These are phyloP conservation scores for Sporisorium sorghi DNA, from an alignment of 1,284 basidiomycete genomes.

Conservation along the genomic window DNA sequence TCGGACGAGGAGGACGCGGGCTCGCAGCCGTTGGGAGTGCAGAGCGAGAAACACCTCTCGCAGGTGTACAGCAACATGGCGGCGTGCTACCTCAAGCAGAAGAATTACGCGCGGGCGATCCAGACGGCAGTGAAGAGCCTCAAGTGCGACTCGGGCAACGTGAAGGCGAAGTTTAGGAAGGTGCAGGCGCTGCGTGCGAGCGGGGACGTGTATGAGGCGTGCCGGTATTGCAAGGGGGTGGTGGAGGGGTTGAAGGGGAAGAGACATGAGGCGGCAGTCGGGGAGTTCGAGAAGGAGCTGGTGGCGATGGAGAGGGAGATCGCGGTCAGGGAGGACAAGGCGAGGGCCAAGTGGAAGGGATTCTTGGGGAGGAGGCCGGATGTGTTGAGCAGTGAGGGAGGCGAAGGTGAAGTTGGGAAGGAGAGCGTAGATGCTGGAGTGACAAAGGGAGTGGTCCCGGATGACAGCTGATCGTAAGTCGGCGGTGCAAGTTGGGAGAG, in stretches of 20 bases:
- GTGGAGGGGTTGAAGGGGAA: constrained; percentile 4
- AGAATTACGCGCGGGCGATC: constrained; percentile 15
- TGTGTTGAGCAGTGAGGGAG: neutral
- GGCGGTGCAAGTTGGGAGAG: too few species aligned
- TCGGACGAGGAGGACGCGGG: constrained; percentile 9
- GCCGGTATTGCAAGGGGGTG: neutral
- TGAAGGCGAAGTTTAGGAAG: constrained; percentile 37
- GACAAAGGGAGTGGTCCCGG: too few species aligned
- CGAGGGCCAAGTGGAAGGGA: constrained; percentile 35
- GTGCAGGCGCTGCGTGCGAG: constrained; percentile 17
- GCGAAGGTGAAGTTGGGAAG: neutral
- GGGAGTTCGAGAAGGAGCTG: constrained; percentile 23
- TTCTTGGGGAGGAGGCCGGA: constrained; percentile 21
- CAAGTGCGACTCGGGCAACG: constrained; percentile 20
- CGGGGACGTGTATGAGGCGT: constrained; percentile 23
- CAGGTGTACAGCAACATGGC: constrained; percentile 37
- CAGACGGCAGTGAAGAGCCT: constrained; percentile 26
- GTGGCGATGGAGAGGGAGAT: constrained; percentile 16
- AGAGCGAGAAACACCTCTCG: constrained; percentile 21
- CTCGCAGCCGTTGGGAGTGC: neutral
- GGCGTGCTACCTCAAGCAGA: constrained; percentile 35
- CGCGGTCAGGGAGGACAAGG: constrained; percentile 15
- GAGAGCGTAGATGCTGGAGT: too few species aligned
- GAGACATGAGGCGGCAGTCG: neutral
- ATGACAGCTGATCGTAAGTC: too few species aligned